phyloP scores from a whole-genome alignment of 2,329 filamentous ascomycete genomes.

The Alternaria viburni region DNA sequence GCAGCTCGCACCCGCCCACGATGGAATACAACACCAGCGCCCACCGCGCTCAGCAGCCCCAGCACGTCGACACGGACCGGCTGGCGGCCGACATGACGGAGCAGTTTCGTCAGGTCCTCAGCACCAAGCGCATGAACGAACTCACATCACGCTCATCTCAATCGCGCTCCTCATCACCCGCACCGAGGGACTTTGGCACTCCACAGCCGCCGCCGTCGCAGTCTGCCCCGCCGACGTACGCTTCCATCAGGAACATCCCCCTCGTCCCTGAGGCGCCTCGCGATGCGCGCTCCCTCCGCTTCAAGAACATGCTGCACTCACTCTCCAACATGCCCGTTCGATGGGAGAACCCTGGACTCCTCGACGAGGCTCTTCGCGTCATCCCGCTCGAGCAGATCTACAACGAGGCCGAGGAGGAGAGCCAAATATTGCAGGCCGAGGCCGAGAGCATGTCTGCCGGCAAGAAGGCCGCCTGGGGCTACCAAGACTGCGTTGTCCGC shows the following conservation, averaged over 20 bases:
- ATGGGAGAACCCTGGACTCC: constrained; percentile 93
- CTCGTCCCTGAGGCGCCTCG: constrained; percentile 75
- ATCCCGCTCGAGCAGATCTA: constrained; percentile 93
- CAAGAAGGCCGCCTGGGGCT: constrained; percentile 87
- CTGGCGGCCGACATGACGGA: constrained; percentile 76
- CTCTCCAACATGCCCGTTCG: constrained; percentile 87
- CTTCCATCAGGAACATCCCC: constrained; percentile 68
- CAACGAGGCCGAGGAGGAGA: constrained; percentile 90
- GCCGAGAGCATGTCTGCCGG: constrained; percentile 85
- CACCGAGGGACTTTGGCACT: constrained; percentile 56
- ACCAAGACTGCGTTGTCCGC: constrained; percentile 94
- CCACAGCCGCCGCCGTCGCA: constrained; percentile 43
- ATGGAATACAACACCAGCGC: constrained; percentile 46
- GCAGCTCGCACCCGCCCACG: constrained; percentile 26
- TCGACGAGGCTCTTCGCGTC: constrained; percentile 87
- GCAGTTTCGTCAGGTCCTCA: constrained; percentile 85
- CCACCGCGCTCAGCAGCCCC: constrained; percentile 30
- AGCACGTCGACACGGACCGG: constrained; percentile 35
- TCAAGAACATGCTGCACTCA: constrained; percentile 77
- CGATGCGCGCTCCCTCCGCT: constrained; percentile 56
- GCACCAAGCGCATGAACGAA: constrained; percentile 85
- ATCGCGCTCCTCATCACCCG: constrained; percentile 66
- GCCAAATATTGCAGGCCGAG: constrained; percentile 83
- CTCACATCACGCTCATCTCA: constrained; percentile 66
- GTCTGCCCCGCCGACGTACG: constrained; percentile 63